Evolutionary conservation across 2,329 filamentous ascomycete species (phyloP).

Genomic region (Trichocomaceae sp.): DNA sequence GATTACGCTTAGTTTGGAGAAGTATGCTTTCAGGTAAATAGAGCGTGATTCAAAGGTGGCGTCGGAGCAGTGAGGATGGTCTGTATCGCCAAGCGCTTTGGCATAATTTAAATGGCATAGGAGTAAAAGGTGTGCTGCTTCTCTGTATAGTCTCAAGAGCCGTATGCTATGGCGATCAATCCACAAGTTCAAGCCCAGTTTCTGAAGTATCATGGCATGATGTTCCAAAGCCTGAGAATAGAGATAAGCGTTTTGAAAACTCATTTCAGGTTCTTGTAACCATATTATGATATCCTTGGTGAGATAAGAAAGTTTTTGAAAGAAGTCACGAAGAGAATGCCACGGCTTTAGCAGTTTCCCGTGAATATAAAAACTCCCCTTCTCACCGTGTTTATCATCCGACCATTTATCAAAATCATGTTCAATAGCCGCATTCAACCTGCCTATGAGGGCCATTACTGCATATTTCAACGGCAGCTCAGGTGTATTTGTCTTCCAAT

Average conservation of each 20-base stretch:
- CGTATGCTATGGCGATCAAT: background rate
- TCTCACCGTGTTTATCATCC: background rate
- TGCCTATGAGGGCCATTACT: background rate
- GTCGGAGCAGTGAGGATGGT: background rate
- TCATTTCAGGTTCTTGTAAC: background rate
- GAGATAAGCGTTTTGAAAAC: background rate
- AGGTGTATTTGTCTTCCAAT: background rate
- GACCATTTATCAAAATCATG: background rate
- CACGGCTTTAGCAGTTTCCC: background rate
- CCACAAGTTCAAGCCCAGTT: background rate
- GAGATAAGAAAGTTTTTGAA: background rate
- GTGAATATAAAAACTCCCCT: background rate
- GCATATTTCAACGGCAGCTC: background rate
- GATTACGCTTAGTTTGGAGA: slow-evolving; percentile 5
- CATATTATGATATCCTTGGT: background rate
- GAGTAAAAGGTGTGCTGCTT: background rate
- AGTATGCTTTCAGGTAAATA: slow-evolving; percentile 1
- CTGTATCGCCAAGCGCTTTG: background rate
- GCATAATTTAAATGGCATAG: background rate
- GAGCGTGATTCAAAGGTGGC: background rate
- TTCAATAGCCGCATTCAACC: background rate
- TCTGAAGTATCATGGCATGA: background rate
- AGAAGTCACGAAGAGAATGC: background rate
- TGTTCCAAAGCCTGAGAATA: background rate
- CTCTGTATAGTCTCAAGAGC: background rate